These are phyloP conservation scores for Hyphopichia khmerensis DNA, from an alignment of 1,139 yeast genomes.

Conservation along the genomic window DNA sequence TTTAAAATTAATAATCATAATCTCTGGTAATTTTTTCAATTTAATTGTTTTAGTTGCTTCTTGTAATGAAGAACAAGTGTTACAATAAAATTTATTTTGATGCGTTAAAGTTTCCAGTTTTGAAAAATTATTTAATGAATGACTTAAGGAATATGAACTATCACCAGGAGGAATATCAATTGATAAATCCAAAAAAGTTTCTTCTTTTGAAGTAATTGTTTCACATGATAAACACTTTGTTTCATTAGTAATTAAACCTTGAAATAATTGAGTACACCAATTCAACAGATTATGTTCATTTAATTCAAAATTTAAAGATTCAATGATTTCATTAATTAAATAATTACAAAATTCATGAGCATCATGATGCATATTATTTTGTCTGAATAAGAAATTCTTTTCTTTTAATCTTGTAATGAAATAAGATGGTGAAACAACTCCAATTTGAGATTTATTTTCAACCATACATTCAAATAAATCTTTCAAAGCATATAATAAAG, in stretches of 20 bases:
- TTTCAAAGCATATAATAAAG: conserved; percentile 70
- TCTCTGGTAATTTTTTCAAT: conserved; percentile 72
- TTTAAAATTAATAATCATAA: conserved; percentile 80
- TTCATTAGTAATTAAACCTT: conserved; percentile 82
- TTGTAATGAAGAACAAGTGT: conserved; percentile 83
- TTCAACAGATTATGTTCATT: conserved; percentile 46
- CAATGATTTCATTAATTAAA: conserved; percentile 78
- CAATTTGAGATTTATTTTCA: conserved; percentile 67
- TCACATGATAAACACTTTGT: conserved; percentile 92
- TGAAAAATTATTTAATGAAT: conserved; percentile 76
- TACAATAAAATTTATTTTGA: conserved; percentile 90
- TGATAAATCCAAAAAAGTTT: conserved; percentile 81
- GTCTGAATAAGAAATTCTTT: conserved; percentile 81
- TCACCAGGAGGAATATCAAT: conserved; percentile 77
- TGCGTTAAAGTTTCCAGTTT: conserved; percentile 84
- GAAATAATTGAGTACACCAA: conserved; percentile 74
- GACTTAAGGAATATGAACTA: conserved; percentile 63
- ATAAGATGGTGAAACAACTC: conserved; percentile 80
- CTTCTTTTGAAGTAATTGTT: conserved; percentile 80
- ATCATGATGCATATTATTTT: conserved; percentile 92
- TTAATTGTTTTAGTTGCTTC: conserved; percentile 95
- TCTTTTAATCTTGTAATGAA: conserved; percentile 74
- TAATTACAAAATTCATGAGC: conserved; percentile 96
- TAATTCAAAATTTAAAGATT: conserved; percentile 50
- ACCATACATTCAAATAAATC: conserved; percentile 84